These are phyloP conservation scores for Galerina sulciceps DNA, from an alignment of 768 basidiomycete genomes.

Conservation along the genomic window DNA sequence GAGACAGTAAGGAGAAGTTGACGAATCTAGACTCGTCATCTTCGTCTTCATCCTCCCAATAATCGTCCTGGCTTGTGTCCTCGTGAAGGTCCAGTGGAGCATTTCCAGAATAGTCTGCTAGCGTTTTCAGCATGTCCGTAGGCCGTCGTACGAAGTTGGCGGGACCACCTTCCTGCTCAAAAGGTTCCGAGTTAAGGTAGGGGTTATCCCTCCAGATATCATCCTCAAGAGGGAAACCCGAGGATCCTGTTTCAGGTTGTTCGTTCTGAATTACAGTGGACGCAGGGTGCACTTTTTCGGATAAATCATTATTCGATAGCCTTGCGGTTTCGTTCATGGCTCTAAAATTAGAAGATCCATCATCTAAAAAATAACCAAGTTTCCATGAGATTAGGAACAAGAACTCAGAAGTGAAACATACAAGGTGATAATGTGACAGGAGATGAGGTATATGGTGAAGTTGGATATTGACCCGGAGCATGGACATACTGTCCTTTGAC, in stretches of 20 bases:
- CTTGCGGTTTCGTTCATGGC: constrained; percentile 15
- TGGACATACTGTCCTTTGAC: constrained; percentile 7
- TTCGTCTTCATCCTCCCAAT: constrained; percentile 69
- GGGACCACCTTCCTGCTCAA: constrained; percentile 9
- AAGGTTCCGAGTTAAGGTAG: constrained; percentile 1
- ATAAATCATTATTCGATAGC: constrained; percentile 15
- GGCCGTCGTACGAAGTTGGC: constrained; percentile 33
- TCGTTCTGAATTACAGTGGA: background rate
- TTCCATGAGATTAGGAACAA: background rate
- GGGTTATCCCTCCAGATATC: constrained; percentile 19
- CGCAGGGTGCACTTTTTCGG: constrained; percentile 7
- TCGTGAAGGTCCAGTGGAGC: constrained; percentile 27
- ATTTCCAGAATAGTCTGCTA: constrained; percentile 35
- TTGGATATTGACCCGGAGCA: background rate
- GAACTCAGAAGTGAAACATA: constrained; percentile 6
- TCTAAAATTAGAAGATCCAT: constrained; percentile 15
- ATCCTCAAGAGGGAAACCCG: constrained; percentile 12
- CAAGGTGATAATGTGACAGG: constrained; percentile 14
- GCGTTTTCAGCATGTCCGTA: constrained; percentile 38
- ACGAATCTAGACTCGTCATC: constrained; percentile 68
- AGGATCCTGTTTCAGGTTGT: constrained; percentile 9
- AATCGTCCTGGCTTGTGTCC: constrained; percentile 50
- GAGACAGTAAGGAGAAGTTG: constrained; percentile 85
- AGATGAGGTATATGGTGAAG: constrained; percentile 6
- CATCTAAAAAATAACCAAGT: constrained; percentile 10